Evolutionary conservation across 1,139 yeast species (phyloP), one percentile per base, ranked within the genome.

Genomic region (Suhomyces terraborum): DNA sequence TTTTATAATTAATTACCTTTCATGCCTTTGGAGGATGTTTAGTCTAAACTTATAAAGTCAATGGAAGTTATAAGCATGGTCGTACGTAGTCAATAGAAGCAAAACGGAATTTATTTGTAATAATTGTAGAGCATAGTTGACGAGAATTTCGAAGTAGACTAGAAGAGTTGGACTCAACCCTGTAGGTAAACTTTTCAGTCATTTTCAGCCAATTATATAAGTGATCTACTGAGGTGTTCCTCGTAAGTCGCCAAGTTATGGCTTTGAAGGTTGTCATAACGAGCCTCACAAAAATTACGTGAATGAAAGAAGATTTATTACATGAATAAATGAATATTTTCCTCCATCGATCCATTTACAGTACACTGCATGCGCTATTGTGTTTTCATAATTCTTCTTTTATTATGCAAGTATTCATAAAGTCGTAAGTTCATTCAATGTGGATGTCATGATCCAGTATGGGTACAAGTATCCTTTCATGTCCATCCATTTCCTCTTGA

Each of bases 1-100:
- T 43, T 46, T 46, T 46, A 46, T 44, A 46, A 41, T 35, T 41
- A 43, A 42, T 41, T 40, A 38, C 41, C 46, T 43, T 35, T 38
- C 36, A 38, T 41, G 42, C 40, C 42, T 36, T 40, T 40, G 42
- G 41, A 32, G 49, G 47, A 43, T 43, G 36, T 44, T 42, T 38
- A 43, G 46, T 45, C 42, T 42, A 21, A 30, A 42, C 44, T 40
- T 40, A 45, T 45, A 45, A 44, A 44, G 42, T 38, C 43, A 45
- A 43, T 42, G 49, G 47, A 42, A 46, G 40, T 38, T 36, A 40
- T 35, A 36, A 36, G 32, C 35, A 36, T 36, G 35, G 26, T 24
- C 30, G 32, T 36, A 35, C 23, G 38, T 35, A 35, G 38, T 29
- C 38, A 35, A 35, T 35, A 35, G 21, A 28, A 21, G 13, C 12